These are phyloP conservation scores for Crithidia thermophila DNA, from an alignment of 208 protist genomes.

Conservation along the genomic window DNA sequence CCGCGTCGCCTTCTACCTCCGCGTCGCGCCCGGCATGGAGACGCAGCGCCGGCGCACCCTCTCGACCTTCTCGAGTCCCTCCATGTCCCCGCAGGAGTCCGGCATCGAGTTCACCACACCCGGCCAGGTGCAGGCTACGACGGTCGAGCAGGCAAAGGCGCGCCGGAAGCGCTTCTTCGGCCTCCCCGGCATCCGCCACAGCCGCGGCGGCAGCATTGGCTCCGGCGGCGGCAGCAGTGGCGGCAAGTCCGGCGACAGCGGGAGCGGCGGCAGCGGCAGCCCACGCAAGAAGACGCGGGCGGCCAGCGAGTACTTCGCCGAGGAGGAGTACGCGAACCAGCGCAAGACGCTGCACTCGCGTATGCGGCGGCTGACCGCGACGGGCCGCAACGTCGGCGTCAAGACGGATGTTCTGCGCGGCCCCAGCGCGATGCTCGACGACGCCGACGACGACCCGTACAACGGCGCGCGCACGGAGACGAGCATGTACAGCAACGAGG, in stretches of 20 bases:
- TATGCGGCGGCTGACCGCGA: slow-evolving; percentile 34
- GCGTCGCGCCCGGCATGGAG: slow-evolving; percentile 53
- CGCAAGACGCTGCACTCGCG: slow-evolving; percentile 22
- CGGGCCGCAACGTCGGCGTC: slow-evolving; percentile 43
- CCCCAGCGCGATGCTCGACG: slow-evolving; percentile 3
- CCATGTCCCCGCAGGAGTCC: slow-evolving; percentile 19
- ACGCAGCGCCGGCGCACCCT: slow-evolving; percentile 24
- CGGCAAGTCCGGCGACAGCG: not conserved
- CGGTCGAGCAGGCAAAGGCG: slow-evolving; percentile 30
- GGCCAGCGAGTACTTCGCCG: slow-evolving; percentile 30
- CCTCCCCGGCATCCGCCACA: slow-evolving; percentile 8
- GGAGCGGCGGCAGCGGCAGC: not conserved
- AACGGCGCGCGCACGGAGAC: not conserved
- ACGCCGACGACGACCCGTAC: slow-evolving; percentile 24
- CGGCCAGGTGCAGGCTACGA: slow-evolving; percentile 37
- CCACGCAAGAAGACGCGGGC: slow-evolving; percentile 4
- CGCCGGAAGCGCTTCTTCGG: slow-evolving; percentile 3
- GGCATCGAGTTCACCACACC: slow-evolving; percentile 34
- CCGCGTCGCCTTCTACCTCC: slow-evolving; percentile 43
- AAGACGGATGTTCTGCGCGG: slow-evolving; percentile 19
- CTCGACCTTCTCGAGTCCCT: slow-evolving; percentile 1
- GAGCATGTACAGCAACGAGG: not conserved
- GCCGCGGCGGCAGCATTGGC: slow-evolving; percentile 13
- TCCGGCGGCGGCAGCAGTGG: not conserved
- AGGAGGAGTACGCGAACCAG: slow-evolving; percentile 37